These are phyloP conservation scores for Parathielavia hyrcaniae DNA, from an alignment of 495 filamentous ascomycete species.

Conservation along the genomic window DNA sequence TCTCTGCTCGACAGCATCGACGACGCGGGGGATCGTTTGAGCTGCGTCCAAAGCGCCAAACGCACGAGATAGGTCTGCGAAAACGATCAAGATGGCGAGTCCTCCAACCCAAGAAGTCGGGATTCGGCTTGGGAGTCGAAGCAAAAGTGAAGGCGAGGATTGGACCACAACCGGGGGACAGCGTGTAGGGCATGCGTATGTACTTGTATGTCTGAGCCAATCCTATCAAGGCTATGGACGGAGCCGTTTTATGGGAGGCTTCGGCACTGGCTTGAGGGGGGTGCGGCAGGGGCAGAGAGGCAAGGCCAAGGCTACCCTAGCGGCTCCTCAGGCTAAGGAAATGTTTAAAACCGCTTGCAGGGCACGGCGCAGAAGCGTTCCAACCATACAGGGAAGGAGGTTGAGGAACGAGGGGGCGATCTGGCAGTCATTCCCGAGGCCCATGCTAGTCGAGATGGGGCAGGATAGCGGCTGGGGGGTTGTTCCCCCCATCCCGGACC, in stretches of 20 bases:
- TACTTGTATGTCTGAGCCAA: slow-evolving; percentile 45
- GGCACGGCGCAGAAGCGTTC: slow-evolving; percentile 40
- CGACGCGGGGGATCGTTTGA: neutral
- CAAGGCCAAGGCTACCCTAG: slow-evolving; percentile 41
- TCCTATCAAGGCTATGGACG: slow-evolving; percentile 40
- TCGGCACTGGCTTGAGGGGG: slow-evolving; percentile 43
- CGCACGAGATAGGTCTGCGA: neutral
- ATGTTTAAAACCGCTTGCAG: slow-evolving; percentile 42
- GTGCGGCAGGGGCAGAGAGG: slow-evolving; percentile 34
- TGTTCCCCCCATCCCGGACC: slow-evolving; percentile 13
- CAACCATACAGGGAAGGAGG: slow-evolving; percentile 52
- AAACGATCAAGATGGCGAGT: neutral
- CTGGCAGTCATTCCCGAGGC: slow-evolving; percentile 33
- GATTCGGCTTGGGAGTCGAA: slow-evolving; percentile 5
- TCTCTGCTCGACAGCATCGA: neutral
- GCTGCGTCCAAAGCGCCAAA: neutral
- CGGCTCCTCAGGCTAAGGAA: slow-evolving; percentile 35
- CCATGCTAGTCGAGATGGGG: slow-evolving; percentile 33
- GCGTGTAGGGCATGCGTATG: slow-evolving; percentile 40
- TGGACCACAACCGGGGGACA: slow-evolving; percentile 38
- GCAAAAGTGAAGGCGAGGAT: slow-evolving; percentile 29
- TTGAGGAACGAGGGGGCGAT: slow-evolving; percentile 43
- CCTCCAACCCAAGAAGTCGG: neutral
- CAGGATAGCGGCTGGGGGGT: slow-evolving; percentile 18
- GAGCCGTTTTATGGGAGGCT: slow-evolving; percentile 46